Evolutionary conservation across 495 filamentous ascomycete genomes (phyloP), one percentile per base, ranked within the genome.

Genomic region (Penicillium pulvis): DNA sequence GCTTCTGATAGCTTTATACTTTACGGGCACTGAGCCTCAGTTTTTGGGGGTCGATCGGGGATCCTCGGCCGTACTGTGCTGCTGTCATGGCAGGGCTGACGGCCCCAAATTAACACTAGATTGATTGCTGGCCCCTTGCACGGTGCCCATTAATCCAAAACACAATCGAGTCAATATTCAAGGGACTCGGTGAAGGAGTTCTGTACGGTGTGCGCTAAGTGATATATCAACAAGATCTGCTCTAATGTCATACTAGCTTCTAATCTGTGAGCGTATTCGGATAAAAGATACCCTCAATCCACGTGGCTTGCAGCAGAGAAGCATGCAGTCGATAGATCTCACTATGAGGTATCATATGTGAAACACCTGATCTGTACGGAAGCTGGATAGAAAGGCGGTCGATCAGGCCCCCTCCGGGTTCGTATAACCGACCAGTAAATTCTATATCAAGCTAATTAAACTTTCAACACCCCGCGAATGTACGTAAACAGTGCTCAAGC

Each of bases 31-130:
- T 16, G 55, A 57, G 60, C 52, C 56, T 58, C 51, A 50, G 51
- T 16, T 30, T 47, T 55, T 62, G 51, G 55, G 60, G 55, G 55
- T 24, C 61, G 56, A 56, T 59, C 35, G 8, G 23, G 14, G 9
- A 14, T 26, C 6, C 17, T 45, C 47, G 35, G 46, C 14, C 16
- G 30, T 6, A 31, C 46, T 23, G 4, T 23, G 24, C 10, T 0
- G 16, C 17, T 16, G 33, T 31, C 26, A 42, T 24, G 36, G 51
- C 55, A 57, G 55, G 33, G 54, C 54, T 49, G 54, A 56, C 14
- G 26, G 26, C 46, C 46, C 24, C 46, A 28, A 31, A 17, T 47
- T 45, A 6, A n/a, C 49, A n/a, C 49, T n/a, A 16, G 5, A 16
- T 51, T 17, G 12, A 10, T 41, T 52, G 5, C 17, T 39, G 14